Evolutionary conservation across 1,284 basidiomycete species (phyloP), one percentile per base, ranked within the genome.

Genomic region (Ganoderma boninense): DNA sequence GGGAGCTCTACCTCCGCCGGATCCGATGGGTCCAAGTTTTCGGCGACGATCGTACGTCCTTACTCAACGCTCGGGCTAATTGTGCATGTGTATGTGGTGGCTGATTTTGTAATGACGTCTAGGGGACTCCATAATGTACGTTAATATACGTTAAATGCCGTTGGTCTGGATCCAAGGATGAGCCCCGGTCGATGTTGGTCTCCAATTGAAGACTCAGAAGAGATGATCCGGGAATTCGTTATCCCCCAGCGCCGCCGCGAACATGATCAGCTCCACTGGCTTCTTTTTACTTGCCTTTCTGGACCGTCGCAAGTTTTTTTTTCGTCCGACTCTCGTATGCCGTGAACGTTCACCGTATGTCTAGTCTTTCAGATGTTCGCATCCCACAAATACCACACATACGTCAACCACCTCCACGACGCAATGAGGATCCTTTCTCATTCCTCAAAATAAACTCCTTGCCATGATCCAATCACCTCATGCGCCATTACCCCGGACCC

Each of bases 21-120:
- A 60, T 29, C 32, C n/a, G 32, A 38, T 4, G 35, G 32, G 23
- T 52, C 29, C 32, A 61, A n/a, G 46, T 29, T 16, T 23, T 23
- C 10, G 40, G 49, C 32, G 57, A 18, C 23, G 40, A 42, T 40
- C 32, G 66, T 70, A 62, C 44, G 66, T 68, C 29, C 29, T 44
- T 35, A 59, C 32, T 54, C 49, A 56, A 57, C 38, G 52, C 38
- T 43, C 54, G 18, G 20, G 43, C 38, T 40, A 40, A 10, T 14
- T 57, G 26, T 44, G 29, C 2, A 35, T 57, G 57, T 52, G 59
- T 23, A 32, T 32, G 32, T 49, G 57, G 59, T 32, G 4, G 44
- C 59, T 60, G 26, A 38, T 44, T 43, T 43, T 62, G 13, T 11
- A 26, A 18, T 42, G 40, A 42, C 40, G 60, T 13, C 26, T 40